Percentiles rank a stretch among this genome's conserved stretches.
phyloP scores from a whole-genome alignment of 2,329 filamentous ascomycete genomes.

The Gaeumannomyces sp. region DNA sequence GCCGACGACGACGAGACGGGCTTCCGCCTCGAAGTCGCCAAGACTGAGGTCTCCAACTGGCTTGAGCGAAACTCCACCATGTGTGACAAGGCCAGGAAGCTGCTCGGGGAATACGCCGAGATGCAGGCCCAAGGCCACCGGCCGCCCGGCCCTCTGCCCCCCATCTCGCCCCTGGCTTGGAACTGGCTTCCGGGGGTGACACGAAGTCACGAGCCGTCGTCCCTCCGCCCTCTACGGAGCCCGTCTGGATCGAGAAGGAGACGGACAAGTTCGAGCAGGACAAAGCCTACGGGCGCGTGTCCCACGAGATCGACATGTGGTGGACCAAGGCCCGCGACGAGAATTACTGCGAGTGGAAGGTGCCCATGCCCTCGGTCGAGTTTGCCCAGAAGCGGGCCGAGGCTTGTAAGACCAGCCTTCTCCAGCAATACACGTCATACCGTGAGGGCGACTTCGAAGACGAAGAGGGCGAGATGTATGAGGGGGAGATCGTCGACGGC shows the following conservation, averaged over 20 bases:
- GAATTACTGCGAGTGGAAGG: constrained; percentile 53
- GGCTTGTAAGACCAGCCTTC: constrained; percentile 8
- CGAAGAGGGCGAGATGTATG: constrained; percentile 41
- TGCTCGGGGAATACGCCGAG: constrained; percentile 49
- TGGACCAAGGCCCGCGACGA: constrained; percentile 56
- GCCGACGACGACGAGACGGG: constrained; percentile 46
- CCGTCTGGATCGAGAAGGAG: constrained; percentile 45
- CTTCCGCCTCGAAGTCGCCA: constrained; percentile 51
- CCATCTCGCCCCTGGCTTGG: constrained; percentile 46
- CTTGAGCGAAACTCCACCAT: constrained; percentile 53
- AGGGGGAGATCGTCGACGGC: constrained; percentile 37
- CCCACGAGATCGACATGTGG: constrained; percentile 59
- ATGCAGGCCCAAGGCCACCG: constrained; percentile 36
- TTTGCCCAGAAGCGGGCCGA: constrained; percentile 37
- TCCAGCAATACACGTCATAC: constrained; percentile 23
- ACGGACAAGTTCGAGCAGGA: constrained; percentile 54
- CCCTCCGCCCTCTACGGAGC: constrained; percentile 29
- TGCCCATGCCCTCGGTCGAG: constrained; percentile 54
- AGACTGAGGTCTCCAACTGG: constrained; percentile 57
- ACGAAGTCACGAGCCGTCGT: constrained; percentile 31
- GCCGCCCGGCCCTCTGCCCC: constrained; percentile 42
- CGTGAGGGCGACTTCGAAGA: constrained; percentile 37
- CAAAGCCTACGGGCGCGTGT: constrained; percentile 52
- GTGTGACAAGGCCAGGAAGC: constrained; percentile 47
- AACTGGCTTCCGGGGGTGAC: constrained; percentile 44